Evolutionary conservation across 345 rosid species (phyloP).

Genomic region (Schrenkiella parvula): DNA sequence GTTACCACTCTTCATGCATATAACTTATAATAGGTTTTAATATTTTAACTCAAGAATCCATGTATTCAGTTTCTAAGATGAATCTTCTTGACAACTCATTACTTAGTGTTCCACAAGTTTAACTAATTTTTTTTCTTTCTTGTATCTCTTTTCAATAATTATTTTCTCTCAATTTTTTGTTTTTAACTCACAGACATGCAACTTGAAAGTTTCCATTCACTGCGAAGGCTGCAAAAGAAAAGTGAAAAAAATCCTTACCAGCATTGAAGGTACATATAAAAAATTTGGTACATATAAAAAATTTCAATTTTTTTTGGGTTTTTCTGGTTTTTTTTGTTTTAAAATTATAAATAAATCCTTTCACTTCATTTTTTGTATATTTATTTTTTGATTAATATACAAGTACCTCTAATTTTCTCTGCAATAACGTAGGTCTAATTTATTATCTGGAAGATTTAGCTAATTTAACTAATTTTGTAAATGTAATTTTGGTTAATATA

Average conservation of each 20-base stretch:
- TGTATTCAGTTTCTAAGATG: not conserved
- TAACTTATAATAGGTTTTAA: not conserved
- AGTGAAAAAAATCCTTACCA: conserved; percentile 63
- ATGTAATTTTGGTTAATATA: not conserved
- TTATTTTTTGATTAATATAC: not conserved
- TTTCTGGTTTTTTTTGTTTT: not conserved
- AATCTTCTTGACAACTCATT: not conserved
- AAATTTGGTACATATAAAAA: conserved; percentile 34
- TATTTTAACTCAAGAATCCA: not conserved
- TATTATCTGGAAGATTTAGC: not conserved
- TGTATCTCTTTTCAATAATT: not conserved
- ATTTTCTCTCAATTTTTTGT: not conserved
- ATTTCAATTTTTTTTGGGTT: not conserved
- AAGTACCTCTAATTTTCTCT: not conserved
- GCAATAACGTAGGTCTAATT: not conserved
- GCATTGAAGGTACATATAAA: conserved; percentile 51
- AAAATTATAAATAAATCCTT: not conserved
- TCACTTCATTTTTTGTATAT: not conserved
- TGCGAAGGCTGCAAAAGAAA: conserved; percentile 86
- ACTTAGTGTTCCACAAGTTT: not conserved
- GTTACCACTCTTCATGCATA: not conserved
- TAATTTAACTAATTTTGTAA: not conserved
- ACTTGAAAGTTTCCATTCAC: conserved; percentile 69
- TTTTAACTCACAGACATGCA: conserved; percentile 42
- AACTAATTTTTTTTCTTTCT: not conserved